Evolutionary conservation across 83 land plant genomes (phyloP).

Genomic region (Picea mariana): DNA sequence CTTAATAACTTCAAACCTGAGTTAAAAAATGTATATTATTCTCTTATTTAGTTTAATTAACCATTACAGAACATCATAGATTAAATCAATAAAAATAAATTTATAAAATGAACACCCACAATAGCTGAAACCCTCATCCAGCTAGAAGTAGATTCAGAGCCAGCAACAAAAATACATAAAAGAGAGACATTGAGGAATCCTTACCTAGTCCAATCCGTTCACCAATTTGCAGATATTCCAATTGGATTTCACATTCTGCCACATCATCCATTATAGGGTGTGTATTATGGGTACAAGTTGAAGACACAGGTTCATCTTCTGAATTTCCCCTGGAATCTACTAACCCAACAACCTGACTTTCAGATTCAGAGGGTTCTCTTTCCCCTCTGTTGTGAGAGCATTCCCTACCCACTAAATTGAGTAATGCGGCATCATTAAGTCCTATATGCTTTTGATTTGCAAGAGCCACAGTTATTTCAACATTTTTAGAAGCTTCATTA

Average conservation of each 20-base stretch:
- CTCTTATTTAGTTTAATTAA: no score
- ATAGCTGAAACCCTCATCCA: no score
- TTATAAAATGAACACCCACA: neutral
- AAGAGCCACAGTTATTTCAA: neutral
- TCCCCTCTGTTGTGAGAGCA: neutral
- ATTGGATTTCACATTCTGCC: conserved; percentile 73
- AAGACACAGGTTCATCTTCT: neutral
- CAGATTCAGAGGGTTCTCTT: neutral
- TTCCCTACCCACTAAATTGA: conserved; percentile 1
- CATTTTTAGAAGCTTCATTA: neutral
- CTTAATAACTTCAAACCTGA: no score
- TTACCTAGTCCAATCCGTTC: conserved; percentile 90
- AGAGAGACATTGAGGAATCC: neutral
- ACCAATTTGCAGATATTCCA: conserved; percentile 84
- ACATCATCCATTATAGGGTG: conserved; percentile 43
- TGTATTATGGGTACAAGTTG: neutral
- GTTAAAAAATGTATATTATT: no score
- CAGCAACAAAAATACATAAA: neutral
- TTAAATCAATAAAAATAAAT: no score
- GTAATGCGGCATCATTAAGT: neutral
- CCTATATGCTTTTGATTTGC: neutral
- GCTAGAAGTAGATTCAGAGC: no score
- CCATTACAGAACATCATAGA: no score
- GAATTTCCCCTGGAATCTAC: neutral
- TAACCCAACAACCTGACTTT: neutral